A percentile compares a stretch with the other conserved stretches of the same genome.
phyloP scores from a whole-genome alignment of 306 rosid species.

The Gillenia trifoliata region DNA sequence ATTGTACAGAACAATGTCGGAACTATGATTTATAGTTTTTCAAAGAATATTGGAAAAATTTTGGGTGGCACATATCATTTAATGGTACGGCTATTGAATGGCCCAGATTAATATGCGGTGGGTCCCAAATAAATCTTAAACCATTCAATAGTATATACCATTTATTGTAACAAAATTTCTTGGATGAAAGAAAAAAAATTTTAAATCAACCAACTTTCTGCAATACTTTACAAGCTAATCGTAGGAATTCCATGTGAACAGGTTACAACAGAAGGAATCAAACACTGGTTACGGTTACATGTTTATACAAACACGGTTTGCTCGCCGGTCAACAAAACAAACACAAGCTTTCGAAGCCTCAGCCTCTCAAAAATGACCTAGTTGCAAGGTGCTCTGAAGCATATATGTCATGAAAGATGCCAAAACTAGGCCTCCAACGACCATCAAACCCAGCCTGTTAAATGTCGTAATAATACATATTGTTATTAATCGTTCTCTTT shows the following conservation, averaged over 20 bases:
- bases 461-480: not conserved
- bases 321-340: conserved; percentile 42
- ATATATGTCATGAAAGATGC: conserved; percentile 94
- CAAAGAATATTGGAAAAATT: conserved; percentile 38
- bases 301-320: conserved; percentile 17
- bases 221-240: conserved; percentile 23
- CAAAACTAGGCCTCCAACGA: conserved; percentile 71
- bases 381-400: conserved; percentile 89
- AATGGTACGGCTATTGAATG: no score
- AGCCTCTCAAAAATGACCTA: conserved; percentile 72
- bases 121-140: no score
- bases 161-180: conserved; percentile 38
- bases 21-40: not conserved
- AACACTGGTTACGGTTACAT: conserved; percentile 9
- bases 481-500: not conserved
- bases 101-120: no score
- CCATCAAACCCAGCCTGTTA: conserved; percentile 90
- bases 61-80: no score
- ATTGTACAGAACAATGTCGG: not conserved
- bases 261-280: no score
- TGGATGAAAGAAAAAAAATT: not conserved
- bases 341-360: conserved; percentile 52
- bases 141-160: no score
- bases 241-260: not conserved
- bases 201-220: conserved; percentile 24